These are phyloP conservation scores for Lipomyces kockii DNA, from an alignment of 805 yeast genomes.

Conservation along the genomic window DNA sequence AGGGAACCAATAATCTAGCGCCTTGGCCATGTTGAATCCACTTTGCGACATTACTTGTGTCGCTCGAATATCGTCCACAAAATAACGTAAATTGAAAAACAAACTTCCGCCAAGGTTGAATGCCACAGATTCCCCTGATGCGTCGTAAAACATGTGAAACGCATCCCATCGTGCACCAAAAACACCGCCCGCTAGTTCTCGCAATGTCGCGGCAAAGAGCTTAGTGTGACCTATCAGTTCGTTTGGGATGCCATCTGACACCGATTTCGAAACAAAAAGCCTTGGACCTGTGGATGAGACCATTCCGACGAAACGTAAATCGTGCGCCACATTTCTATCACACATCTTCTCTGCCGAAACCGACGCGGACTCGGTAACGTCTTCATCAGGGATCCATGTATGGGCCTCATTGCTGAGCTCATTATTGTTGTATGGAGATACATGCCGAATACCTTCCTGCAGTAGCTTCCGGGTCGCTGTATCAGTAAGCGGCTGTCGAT, in stretches of 20 bases:
- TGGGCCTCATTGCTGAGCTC: conserved; percentile 16
- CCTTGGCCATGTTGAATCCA: conserved; percentile 22
- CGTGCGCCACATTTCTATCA: conserved; percentile 32
- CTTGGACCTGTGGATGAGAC: conserved; percentile 25
- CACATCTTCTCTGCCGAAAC: conserved; percentile 30
- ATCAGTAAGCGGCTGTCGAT: conserved; percentile 17
- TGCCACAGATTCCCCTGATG: conserved; percentile 43
- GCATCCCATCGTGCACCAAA: conserved; percentile 39
- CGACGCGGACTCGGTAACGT: conserved; percentile 22
- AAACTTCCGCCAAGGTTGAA: conserved; percentile 47
- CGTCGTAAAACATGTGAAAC: conserved; percentile 43
- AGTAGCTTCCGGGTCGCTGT: conserved; percentile 24
- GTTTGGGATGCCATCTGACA: conserved; percentile 20
- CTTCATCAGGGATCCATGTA: conserved; percentile 22
- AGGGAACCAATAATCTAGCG: conserved; percentile 47
- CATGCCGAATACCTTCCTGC: conserved; percentile 29
- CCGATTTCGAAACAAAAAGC: conserved; percentile 20
- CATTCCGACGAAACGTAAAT: conserved; percentile 21
- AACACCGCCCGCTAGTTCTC: conserved; percentile 30
- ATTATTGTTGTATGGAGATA: conserved; percentile 22
- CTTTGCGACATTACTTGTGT: conserved; percentile 16
- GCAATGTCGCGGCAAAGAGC: conserved; percentile 24
- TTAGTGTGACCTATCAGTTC: conserved; percentile 20
- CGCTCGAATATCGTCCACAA: conserved; percentile 26
- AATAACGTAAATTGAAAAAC: conserved; percentile 47